phyloP scores from a whole-genome alignment of 1,284 basidiomycete species.

The Cryptococcus amylolentus region DNA sequence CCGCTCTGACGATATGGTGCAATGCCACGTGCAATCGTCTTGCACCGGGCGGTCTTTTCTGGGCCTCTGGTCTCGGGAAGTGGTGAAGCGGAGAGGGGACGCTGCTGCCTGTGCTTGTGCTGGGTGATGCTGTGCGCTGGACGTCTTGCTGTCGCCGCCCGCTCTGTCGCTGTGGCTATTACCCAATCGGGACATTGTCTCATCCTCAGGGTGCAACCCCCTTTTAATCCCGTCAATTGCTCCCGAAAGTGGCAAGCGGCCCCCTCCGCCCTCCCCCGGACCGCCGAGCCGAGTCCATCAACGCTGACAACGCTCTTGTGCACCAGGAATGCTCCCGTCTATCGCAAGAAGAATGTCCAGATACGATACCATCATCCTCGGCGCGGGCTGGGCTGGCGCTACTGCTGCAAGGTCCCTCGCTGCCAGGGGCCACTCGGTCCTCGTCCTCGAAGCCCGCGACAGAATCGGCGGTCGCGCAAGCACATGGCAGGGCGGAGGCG shows the following conservation, averaged over 20 bases:
- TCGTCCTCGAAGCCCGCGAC: constrained; percentile 54
- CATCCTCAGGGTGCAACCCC: no score
- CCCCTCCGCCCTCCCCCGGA: not conserved
- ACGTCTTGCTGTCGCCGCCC: no score
- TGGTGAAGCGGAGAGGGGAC: no score
- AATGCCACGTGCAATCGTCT: no score
- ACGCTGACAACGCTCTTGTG: not conserved
- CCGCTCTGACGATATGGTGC: no score
- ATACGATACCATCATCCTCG: constrained; percentile 52
- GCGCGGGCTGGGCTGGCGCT: constrained; percentile 54
- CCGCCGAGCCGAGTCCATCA: not conserved
- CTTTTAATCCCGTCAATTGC: no score
- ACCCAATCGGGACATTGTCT: no score
- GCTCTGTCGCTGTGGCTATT: no score
- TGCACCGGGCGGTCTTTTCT: no score
- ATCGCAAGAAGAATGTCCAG: constrained; percentile 6
- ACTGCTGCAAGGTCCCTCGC: constrained; percentile 51
- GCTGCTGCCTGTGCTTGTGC: no score
- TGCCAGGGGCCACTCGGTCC: constrained; percentile 46
- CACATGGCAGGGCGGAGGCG: constrained; percentile 40
- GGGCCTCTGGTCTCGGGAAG: no score
- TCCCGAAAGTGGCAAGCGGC: not conserved
- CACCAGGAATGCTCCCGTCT: not conserved
- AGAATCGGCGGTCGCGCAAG: constrained; percentile 53
- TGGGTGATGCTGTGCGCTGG: no score